Evolutionary conservation across 2,329 filamentous ascomycete species (phyloP), one percentile per base, ranked within the genome.

Genomic region (Penicillium digitatum): DNA sequence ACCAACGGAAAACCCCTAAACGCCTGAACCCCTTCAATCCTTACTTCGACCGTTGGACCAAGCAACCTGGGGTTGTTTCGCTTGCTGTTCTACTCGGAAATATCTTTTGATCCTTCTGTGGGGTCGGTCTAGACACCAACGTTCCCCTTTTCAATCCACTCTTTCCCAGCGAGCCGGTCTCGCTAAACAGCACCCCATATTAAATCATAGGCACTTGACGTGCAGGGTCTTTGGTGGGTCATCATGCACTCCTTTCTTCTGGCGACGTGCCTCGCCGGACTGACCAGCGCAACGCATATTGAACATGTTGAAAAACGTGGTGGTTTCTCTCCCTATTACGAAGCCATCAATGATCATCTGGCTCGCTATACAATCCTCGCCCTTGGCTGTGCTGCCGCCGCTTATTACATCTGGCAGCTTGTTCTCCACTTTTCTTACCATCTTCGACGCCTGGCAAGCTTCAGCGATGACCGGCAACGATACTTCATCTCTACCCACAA

Each of bases 381-480:
- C 27, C 85, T 88, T 71, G 83, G 83, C 50, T 80, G 81, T 48
- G 78, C 91, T 48, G 81, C 87, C 12, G 79, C 72, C 34, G 79
- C 81, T 47, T 78, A 92, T 64, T 79, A 89, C 60, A 63, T 86
- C 59, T 93, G 89, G 82, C 84, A 87, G 58, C 71, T 86, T 59
- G 73, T 78, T 52, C 79, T 84, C 48, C 79, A 82, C 52, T 74
- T 88, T 54, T 77, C 83, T 55, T 83, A 81, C 62, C 87, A 94
- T 67, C 77, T 92, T 35, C 84, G 91, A 60, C 87, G 83, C 26
- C 79, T 95, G 42, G 81, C 87, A 39, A 90, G 86, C 66, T 81
- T 96, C 62, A 87, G 83, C 75, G 90, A 90, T 75, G 87, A 89
- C 61, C 87, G 81, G 1, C 91, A 96, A 72, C 80, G 82, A 57